Percentiles rank a stretch among this genome's conserved stretches.
phyloP scores from a whole-genome alignment of 2,329 filamentous ascomycete species.

The Fusarium circinatum region DNA sequence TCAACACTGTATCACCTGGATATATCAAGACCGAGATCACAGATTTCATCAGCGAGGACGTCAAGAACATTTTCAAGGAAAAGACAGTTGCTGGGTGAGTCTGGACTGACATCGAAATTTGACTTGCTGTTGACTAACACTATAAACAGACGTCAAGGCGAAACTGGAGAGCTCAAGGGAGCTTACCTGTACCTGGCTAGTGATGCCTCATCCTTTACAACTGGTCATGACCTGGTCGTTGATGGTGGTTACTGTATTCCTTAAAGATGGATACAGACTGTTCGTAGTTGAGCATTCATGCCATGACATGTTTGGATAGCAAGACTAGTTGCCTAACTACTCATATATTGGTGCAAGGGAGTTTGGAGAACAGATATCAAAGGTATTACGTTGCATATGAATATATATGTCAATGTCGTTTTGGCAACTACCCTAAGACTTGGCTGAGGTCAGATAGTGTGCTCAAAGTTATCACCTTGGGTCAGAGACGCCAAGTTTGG shows the following conservation, averaged over 20 bases:
- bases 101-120: not conserved
- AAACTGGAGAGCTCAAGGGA: conserved; percentile 80
- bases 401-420: conserved; percentile 2
- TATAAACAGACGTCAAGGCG: conserved; percentile 69
- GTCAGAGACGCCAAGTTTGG: not conserved
- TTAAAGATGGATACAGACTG: conserved; percentile 39
- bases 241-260: conserved; percentile 77
- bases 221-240: conserved; percentile 76
- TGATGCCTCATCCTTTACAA: conserved; percentile 85
- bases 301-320: not conserved
- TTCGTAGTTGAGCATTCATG: not conserved
- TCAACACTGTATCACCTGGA: conserved; percentile 78
- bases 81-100: conserved; percentile 81
- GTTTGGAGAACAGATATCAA: conserved; percentile 1
- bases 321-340: not conserved
- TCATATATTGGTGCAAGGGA: not conserved
- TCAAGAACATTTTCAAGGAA: conserved; percentile 77
- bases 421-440: not conserved
- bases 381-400: not conserved
- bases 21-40: conserved; percentile 81
- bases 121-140: conserved; percentile 20
- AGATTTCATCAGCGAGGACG: conserved; percentile 70
- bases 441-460: not conserved
- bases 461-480: not conserved
- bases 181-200: conserved; percentile 84